These are phyloP conservation scores for Peribolospora kevripleyi DNA, from an alignment of 768 basidiomycete genomes.

Conservation along the genomic window DNA sequence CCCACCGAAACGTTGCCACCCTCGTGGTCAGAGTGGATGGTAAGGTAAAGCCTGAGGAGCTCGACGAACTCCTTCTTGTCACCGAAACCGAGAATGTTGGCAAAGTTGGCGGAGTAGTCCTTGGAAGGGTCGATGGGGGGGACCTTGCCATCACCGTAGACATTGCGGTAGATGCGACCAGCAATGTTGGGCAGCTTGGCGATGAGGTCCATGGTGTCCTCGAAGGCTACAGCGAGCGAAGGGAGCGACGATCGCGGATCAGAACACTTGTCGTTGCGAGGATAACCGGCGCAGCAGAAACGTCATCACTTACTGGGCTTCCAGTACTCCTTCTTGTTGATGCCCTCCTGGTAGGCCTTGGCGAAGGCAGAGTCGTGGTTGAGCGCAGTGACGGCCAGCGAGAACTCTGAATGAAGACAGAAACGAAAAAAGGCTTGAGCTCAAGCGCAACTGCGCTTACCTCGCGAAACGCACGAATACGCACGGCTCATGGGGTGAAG, in stretches of 20 bases:
- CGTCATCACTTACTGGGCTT: slow-evolving; percentile 26
- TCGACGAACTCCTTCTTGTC: slow-evolving; percentile 73
- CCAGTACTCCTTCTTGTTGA: slow-evolving; percentile 97
- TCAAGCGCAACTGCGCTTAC: too few relatives aligned
- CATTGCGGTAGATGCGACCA: slow-evolving; percentile 29
- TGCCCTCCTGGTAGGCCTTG: slow-evolving; percentile 73
- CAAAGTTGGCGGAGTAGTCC: slow-evolving; percentile 83
- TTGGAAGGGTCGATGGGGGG: slow-evolving; percentile 35
- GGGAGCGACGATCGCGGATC: too few relatives aligned
- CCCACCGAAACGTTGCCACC: slow-evolving; percentile 88
- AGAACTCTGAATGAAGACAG: too few relatives aligned
- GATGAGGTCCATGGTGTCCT: slow-evolving; percentile 76
- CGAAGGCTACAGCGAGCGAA: slow-evolving; percentile 25
- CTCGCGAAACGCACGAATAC: slow-evolving; percentile 84
- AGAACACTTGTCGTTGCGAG: too few relatives aligned
- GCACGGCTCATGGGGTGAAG: slow-evolving; percentile 94
- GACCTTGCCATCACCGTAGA: slow-evolving; percentile 59
- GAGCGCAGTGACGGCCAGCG: too few relatives aligned
- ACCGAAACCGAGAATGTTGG: slow-evolving; percentile 73
- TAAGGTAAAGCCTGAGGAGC: slow-evolving; percentile 84
- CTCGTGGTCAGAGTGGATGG: slow-evolving; percentile 86
- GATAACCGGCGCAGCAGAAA: too few relatives aligned
- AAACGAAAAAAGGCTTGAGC: too few relatives aligned
- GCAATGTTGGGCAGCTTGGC: slow-evolving; percentile 82
- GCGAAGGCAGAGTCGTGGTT: slow-evolving; percentile 71